Evolutionary conservation across 768 basidiomycete genomes (phyloP), one percentile per base, ranked within the genome.

Genomic region (Mycena kentingensis): DNA sequence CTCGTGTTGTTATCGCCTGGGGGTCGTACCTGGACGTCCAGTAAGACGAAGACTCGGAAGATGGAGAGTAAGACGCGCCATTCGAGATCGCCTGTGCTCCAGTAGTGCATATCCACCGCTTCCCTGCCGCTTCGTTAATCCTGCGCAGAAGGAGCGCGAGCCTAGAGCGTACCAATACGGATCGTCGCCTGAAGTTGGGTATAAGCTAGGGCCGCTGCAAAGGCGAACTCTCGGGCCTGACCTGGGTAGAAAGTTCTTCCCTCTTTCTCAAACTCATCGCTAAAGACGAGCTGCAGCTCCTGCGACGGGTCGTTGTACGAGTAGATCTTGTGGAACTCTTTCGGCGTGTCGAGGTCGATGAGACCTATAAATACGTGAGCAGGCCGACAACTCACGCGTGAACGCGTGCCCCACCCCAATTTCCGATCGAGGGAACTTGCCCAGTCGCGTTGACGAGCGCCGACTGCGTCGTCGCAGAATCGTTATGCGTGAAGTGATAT

Each of bases 181-280:
- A n/a, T n/a, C n/a, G n/a, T n/a, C n/a, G n/a, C n/a, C n/a, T n/a
- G n/a, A n/a, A n/a, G n/a, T n/a, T n/a, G n/a, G n/a, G n/a, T n/a
- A n/a, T n/a, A n/a, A n/a, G n/a, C n/a, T n/a, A n/a, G n/a, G n/a
- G n/a, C n/a, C n/a, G n/a, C n/a, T n/a, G n/a, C n/a, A n/a, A n/a
- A n/a, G n/a, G n/a, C n/a, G n/a, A n/a, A n/a, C n/a, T n/a, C n/a
- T n/a, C n/a, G n/a, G n/a, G n/a, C n/a, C n/a, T n/a, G n/a, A 48
- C 90, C 90, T 42, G 85, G 85, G 67, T 87, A 90, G 67, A 94
- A 94, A 0, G 87, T 81, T 35, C 93, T 81, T 16, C 88, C 87
- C 5, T 87, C 84, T 6, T 71, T 73, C 54, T 94, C 85, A 70
- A 95, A 95, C 68, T n/a, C n/a, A n/a, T n/a, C n/a, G n/a, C n/a